A percentile compares a stretch with the other conserved stretches of the same genome.
These are phyloP conservation scores for Dipodascus geniculatus DNA, from an alignment of 805 yeast species.

Conservation along the genomic window DNA sequence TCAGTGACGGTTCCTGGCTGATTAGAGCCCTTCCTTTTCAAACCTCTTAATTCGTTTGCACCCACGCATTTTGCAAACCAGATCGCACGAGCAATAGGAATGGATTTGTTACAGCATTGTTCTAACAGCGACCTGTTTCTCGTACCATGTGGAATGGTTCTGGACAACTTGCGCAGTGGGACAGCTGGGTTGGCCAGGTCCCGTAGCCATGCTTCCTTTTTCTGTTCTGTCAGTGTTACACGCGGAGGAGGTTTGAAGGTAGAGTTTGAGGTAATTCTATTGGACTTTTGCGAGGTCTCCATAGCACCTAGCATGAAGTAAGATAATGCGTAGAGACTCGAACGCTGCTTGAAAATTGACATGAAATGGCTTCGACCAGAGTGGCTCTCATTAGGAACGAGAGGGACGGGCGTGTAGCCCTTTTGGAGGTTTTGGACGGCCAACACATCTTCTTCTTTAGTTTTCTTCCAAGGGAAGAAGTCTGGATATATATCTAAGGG, in stretches of 20 bases:
- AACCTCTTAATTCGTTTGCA: conserved; percentile 56
- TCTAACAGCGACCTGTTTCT: conserved; percentile 64
- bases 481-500: conserved; percentile 43
- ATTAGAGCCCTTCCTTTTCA: conserved; percentile 36
- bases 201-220: conserved; percentile 73
- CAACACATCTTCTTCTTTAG: conserved; percentile 38
- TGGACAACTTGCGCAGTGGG: conserved; percentile 55
- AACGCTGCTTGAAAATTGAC: conserved; percentile 27
- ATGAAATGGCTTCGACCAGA: conserved; percentile 51
- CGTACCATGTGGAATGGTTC: conserved; percentile 85
- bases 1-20: conserved; percentile 25
- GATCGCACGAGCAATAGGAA: conserved; percentile 72
- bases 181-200: conserved; percentile 61
- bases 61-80: conserved; percentile 89
- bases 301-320: conserved; percentile 37
- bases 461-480: conserved; percentile 57
- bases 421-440: conserved; percentile 49
- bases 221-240: conserved; percentile 80
- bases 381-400: conserved; percentile 52
- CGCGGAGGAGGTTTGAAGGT: conserved; percentile 75
- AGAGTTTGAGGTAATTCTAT: conserved; percentile 36
- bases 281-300: conserved; percentile 34
- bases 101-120: conserved; percentile 49
- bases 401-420: conserved; percentile 57
- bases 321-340: conserved; percentile 38